Evolutionary conservation across 2,329 filamentous ascomycete species (phyloP).

Genomic region (Colletotrichum godetiae): DNA sequence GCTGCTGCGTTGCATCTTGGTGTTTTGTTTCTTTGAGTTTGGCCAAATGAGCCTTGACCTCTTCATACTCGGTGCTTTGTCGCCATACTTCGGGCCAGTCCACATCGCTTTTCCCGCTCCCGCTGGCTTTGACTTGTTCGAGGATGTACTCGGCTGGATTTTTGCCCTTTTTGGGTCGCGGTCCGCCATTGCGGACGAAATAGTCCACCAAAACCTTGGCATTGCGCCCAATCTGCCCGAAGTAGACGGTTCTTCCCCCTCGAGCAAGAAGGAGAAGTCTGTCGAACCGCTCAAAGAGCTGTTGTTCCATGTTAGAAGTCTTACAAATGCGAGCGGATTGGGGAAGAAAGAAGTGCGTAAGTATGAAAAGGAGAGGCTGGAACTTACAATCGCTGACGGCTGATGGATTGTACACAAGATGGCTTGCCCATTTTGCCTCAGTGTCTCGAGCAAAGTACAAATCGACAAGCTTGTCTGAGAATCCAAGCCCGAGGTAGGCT

Average conservation of each 20-base stretch:
- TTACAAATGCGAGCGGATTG: no score
- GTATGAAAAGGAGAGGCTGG: accelerated
- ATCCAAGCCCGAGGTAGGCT: conserved; percentile 81
- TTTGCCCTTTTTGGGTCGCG: conserved; percentile 61
- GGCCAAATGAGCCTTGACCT: conserved; percentile 46
- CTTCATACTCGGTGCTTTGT: conserved; percentile 44
- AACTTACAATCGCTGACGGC: conserved; percentile 51
- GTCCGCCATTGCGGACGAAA: conserved; percentile 71
- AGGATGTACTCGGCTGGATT: conserved; percentile 80
- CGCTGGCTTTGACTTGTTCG: conserved; percentile 54
- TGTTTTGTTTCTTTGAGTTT: conserved; percentile 34
- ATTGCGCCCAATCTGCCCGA: conserved; percentile 66
- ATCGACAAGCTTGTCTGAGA: conserved; percentile 82
- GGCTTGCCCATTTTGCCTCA: conserved; percentile 62
- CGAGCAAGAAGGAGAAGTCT: conserved; percentile 66
- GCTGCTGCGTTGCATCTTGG: conserved; percentile 37
- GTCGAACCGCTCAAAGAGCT: conserved; percentile 64
- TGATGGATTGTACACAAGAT: conserved; percentile 65
- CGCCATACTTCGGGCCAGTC: conserved; percentile 54
- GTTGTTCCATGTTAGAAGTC: neutral
- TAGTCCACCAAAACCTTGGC: conserved; percentile 63
- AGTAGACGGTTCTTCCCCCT: conserved; percentile 68
- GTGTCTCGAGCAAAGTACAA: conserved; percentile 75
- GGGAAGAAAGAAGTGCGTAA: no score
- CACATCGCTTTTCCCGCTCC: conserved; percentile 61